Conservation (phyloP, 2,329 filamentous ascomycete species). For the Raffaelea albimanens region DNA sequence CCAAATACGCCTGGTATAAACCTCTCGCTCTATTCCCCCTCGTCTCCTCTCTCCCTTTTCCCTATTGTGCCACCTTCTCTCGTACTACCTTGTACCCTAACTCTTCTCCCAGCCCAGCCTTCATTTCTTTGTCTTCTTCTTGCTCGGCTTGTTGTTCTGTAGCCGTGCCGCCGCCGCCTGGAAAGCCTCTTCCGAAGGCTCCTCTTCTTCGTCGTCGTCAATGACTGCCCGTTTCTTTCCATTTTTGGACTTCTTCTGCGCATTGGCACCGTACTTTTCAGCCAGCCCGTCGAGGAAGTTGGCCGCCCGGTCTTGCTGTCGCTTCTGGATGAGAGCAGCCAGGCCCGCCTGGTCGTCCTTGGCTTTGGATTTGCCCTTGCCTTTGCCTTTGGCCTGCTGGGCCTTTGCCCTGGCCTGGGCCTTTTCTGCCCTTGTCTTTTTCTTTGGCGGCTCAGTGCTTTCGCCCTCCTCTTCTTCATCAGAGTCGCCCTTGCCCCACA, state of each 20-base stretch:
- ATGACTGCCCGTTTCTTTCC: slow-evolving; percentile 23
- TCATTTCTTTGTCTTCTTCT: background rate
- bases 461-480: slow-evolving; percentile 35
- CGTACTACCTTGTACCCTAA: too few relatives aligned
- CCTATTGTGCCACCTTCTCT: too few relatives aligned
- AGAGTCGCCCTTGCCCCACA: slow-evolving; percentile 44
- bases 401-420: slow-evolving; percentile 34
- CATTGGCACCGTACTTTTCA: slow-evolving; percentile 57
- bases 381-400: background rate
- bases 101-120: slow-evolving; percentile 12
- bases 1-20: too few relatives aligned
- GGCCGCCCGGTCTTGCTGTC: slow-evolving; percentile 53
- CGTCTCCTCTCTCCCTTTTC: slow-evolving; percentile 1
- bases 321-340: slow-evolving; percentile 58
- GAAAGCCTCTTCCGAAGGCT: slow-evolving; percentile 53
- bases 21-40: background rate
- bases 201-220: slow-evolving; percentile 42
- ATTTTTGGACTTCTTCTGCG: slow-evolving; percentile 27
- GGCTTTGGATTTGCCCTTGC: background rate
- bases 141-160: slow-evolving; percentile 20
- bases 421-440: background rate
- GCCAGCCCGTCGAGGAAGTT: slow-evolving; percentile 65
- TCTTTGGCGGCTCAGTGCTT: background rate
- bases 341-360: slow-evolving; percentile 13
- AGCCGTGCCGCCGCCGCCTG: slow-evolving; percentile 45